Base-by-base conservation (phyloP, 78 protist species). In the Dictyostelium purpureum region DNA sequence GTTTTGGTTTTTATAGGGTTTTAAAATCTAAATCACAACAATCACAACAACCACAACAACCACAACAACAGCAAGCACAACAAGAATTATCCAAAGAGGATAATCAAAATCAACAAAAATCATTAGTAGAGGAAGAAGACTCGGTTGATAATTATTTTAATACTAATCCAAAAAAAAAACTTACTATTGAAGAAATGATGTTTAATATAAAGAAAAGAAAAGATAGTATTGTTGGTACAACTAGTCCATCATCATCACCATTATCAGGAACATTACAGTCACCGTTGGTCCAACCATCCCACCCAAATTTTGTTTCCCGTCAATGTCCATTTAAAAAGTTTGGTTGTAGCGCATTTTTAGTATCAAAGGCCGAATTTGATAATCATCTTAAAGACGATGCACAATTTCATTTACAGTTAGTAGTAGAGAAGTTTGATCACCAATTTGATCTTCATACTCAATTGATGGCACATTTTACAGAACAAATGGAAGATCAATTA, bases 381-480 rank as follows among this genome's bases (percentile, higher is more conserved):
- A 47, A 52, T 24, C 90, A 83, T 61, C 14, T 83, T 3, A 74
- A 59, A 26, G 90, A 83, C 18, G 90, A 83, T 21, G 35, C 80
- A 52, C 90, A 83, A 16, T 43, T 67, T 31, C 90, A 83, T 71
- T 31, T 83, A 7, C 79, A 71, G 49, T 57, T 83, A 73, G 80
- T 57, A 16, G 90, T 83, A 21, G 90, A 83, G 80, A 83, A 83
- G 42, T 83, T 83, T 54, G 90, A 83, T 2, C 90, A 83, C 5
- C 90, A 83, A 57, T 83, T 83, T n/a, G 90, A 83, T 57, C n/a
- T 83, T 43, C 90, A 83, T 51, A 83, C 90, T 12, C 90, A 83
- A 37, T 49, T 83, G 80, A 83, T 83, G 90, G 90, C 90, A 52
- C 90, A 83, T 26, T 83, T 83, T 21, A 83, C 90, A 9, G 74